phyloP scores from a whole-genome alignment of 805 yeast genomes.

The Sugiyamaella marilandica region DNA sequence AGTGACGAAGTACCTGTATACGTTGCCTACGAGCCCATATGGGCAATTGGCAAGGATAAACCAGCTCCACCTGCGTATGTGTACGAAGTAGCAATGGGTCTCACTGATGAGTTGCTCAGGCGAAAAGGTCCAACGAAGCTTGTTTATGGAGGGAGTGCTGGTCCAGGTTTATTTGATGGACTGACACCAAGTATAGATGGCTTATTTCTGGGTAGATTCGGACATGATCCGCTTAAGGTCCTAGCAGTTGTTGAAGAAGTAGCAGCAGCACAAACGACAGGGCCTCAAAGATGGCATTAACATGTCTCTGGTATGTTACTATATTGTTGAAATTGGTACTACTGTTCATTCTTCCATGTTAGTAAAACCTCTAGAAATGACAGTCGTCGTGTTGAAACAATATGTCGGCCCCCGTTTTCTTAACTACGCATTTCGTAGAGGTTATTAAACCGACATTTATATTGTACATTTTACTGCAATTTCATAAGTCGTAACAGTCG shows the following conservation, averaged over 20 bases:
- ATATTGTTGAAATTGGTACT: too few species aligned
- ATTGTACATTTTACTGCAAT: neutral
- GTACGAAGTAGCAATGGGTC: slow-evolving; percentile 22
- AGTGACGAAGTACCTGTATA: slow-evolving; percentile 14
- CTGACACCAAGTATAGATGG: slow-evolving; percentile 26
- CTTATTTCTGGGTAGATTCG: slow-evolving; percentile 28
- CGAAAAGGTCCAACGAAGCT: slow-evolving; percentile 18
- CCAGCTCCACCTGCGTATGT: slow-evolving; percentile 28
- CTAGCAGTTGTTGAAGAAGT: slow-evolving; percentile 23
- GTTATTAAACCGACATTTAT: too few species aligned
- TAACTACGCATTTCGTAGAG: too few species aligned
- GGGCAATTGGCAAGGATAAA: slow-evolving; percentile 31
- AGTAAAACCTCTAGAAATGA: too few species aligned
- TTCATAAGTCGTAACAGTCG: neutral
- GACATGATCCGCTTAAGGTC: slow-evolving; percentile 25
- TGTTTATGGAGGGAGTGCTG: slow-evolving; percentile 30
- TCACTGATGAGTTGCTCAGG: slow-evolving; percentile 15
- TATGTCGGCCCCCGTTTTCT: too few species aligned
- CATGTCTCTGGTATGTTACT: too few species aligned
- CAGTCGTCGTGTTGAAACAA: too few species aligned
- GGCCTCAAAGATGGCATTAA: neutral
- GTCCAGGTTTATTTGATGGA: slow-evolving; percentile 24
- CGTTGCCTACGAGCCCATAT: slow-evolving; percentile 31
- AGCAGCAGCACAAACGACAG: neutral
- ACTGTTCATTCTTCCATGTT: too few species aligned